Conservation (phyloP, 441 rosid species). For the Croton setiger region DNA sequence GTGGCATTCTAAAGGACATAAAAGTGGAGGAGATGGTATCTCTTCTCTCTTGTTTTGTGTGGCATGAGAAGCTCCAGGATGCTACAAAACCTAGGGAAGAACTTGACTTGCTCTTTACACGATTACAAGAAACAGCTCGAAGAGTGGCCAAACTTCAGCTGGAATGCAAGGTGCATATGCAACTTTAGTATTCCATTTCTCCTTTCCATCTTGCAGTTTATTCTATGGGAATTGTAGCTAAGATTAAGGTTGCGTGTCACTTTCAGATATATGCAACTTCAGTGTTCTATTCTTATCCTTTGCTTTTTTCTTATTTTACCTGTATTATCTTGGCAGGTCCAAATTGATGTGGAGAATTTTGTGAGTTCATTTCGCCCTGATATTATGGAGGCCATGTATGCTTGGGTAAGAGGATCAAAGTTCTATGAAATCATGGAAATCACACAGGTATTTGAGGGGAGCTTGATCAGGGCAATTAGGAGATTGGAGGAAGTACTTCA, state of each 20-base stretch:
- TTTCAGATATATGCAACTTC: neutral
- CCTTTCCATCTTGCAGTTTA: neutral
- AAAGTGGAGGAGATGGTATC: constrained; percentile 93
- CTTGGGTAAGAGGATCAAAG: constrained; percentile 97
- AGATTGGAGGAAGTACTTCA: constrained; percentile 96
- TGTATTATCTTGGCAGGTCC: constrained; percentile 46
- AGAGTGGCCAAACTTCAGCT: constrained; percentile 91
- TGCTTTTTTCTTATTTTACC: neutral
- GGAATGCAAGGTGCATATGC: constrained; percentile 73
- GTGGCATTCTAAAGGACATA: constrained; percentile 76
- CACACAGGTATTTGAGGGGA: constrained; percentile 90
- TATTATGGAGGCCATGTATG: constrained; percentile 90
- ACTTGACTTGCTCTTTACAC: constrained; percentile 77
- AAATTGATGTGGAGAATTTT: constrained; percentile 79
- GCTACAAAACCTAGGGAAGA: constrained; percentile 93
- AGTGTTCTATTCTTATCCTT: neutral
- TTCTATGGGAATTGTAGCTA: neutral
- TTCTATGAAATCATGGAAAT: constrained; percentile 94
- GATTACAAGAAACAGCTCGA: constrained; percentile 87
- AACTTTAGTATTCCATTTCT: neutral
- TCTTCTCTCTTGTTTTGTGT: constrained; percentile 96
- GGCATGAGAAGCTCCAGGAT: constrained; percentile 93
- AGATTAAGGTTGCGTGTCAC: neutral
- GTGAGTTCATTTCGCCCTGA: constrained; percentile 87
- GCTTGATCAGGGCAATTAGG: constrained; percentile 97